Base-by-base conservation (phyloP, 306 rosid species). In the Pyrus communis region DNA sequence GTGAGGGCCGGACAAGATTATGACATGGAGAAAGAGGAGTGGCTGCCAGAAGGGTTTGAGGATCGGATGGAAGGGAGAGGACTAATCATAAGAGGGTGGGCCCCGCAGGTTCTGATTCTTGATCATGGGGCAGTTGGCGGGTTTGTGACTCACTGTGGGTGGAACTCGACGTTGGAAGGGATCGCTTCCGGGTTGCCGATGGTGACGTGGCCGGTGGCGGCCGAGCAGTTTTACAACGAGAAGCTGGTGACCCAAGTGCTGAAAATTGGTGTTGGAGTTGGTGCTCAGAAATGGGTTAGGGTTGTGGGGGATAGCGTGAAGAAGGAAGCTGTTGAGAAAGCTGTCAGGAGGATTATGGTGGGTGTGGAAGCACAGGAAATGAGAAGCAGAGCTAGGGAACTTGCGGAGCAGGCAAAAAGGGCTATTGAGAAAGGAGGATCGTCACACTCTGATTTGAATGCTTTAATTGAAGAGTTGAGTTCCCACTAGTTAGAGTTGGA, bases 71-170 rank as follows among this genome's bases (percentile, higher is more conserved):
- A 78, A 64, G 85, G 77, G 35, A 83, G 38, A 63, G 84, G 87
- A 25, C 43, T 83, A 11, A 73, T 86, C 4, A 76, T 86, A 19
- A 62, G 78, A 68, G 87, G 87, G 19, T 86, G 87, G 87, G 87
- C 87, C 17, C 87, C 80, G 0, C 85, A 81, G 57, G 65, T 83
- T 18, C 58, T 81, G 83, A 86, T 86, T 75, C 80, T 86, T 19
- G 80, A 78, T 10, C 89, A 86, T 54, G 67, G 11, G 8, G 82
- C 80, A 1, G 57, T 81, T 11, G 87, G 89, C 11, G 82, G 84
- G 15, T 86, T 86, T 69, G 76, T 86, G 82, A 86, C 87, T 45
- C 89, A 86, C 22, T 83, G 89, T 58, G 87, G 89, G 11, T 86
- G 89, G 89, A 86, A 86, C 19, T 83, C 85, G 2, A 70, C 75